A percentile compares a stretch with the other conserved stretches of the same genome.
Conservation (phyloP, 2,329 filamentous ascomycete species). For the Colletotrichum tropicicola region DNA sequence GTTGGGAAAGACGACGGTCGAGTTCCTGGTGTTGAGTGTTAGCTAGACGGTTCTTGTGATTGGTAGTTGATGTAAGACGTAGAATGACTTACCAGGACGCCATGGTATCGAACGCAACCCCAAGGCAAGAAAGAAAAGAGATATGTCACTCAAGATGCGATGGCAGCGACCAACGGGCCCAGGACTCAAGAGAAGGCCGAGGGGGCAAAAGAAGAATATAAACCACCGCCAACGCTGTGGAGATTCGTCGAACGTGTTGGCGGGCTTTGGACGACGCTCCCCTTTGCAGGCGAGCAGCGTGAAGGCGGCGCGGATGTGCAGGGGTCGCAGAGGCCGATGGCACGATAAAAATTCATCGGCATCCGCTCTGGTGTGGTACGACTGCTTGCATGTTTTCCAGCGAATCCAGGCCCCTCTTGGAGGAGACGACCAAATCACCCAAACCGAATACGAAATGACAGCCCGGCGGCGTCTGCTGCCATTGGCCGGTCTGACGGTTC, state of each 20-base stretch:
- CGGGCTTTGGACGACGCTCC: constrained; percentile 22
- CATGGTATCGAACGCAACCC: constrained; percentile 1
- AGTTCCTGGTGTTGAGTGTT: constrained; percentile 50
- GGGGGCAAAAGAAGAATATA: background rate
- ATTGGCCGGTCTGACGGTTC: background rate
- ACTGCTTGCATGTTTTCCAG: constrained; percentile 10
- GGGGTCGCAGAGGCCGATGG: constrained; percentile 26
- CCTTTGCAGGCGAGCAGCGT: background rate
- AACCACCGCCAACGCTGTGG: background rate
- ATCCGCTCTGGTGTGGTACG: constrained; percentile 26
- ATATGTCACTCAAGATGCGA: background rate
- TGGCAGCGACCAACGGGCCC: background rate
- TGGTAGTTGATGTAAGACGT: background rate
- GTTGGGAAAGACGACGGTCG: constrained; percentile 53
- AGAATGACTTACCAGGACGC: constrained; percentile 13
- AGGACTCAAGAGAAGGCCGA: background rate
- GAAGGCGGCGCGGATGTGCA: too few relatives aligned
- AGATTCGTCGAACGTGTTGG: background rate
- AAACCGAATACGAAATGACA: constrained; percentile 22
- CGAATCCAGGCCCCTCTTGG: constrained; percentile 1
- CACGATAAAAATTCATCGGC: constrained; percentile 24
- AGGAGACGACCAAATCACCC: background rate
- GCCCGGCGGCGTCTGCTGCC: background rate
- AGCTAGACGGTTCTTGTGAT: background rate
- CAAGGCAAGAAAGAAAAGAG: background rate